Conservation (phyloP, 1,284 basidiomycete species). For the Marasmius tenuissimus region DNA sequence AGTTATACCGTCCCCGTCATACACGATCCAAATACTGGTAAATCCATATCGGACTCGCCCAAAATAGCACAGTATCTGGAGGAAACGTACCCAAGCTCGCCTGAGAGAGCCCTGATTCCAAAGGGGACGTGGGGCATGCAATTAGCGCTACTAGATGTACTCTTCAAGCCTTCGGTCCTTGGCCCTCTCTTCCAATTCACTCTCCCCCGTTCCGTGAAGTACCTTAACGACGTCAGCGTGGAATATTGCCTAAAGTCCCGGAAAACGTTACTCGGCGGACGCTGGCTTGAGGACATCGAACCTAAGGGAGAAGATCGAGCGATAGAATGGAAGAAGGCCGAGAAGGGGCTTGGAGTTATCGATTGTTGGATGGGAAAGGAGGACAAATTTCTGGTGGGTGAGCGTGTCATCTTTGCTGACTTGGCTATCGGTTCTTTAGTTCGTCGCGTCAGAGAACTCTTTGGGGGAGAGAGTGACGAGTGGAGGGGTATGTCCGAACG, state of each 20-base stretch:
- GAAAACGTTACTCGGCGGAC: not conserved
- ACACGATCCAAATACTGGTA: not conserved
- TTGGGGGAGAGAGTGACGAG: constrained; percentile 13
- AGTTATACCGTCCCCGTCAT: not conserved
- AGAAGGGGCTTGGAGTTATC: constrained; percentile 22
- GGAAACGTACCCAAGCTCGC: constrained; percentile 25
- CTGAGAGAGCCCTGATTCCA: constrained; percentile 28
- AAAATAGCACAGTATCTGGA: constrained; percentile 31
- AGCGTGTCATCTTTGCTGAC: constrained; percentile 31
- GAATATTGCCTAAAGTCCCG: not conserved
- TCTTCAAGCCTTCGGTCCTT: not conserved
- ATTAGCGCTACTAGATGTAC: not conserved
- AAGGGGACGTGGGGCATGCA: not conserved
- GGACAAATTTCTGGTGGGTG: constrained; percentile 28
- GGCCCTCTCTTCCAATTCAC: not conserved
- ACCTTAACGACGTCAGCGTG: not conserved
- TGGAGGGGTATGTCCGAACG: constrained; percentile 29
- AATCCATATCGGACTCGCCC: not conserved
- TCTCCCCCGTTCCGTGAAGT: not conserved
- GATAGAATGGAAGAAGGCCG: constrained; percentile 21
- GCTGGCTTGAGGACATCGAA: constrained; percentile 20
- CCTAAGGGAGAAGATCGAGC: constrained; percentile 26
- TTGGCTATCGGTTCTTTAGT: constrained; percentile 27
- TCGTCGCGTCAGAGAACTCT: constrained; percentile 23
- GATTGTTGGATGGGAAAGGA: constrained; percentile 27